These are phyloP conservation scores for Curvularia lunata DNA, from an alignment of 2,329 filamentous ascomycete genomes.

Conservation along the genomic window DNA sequence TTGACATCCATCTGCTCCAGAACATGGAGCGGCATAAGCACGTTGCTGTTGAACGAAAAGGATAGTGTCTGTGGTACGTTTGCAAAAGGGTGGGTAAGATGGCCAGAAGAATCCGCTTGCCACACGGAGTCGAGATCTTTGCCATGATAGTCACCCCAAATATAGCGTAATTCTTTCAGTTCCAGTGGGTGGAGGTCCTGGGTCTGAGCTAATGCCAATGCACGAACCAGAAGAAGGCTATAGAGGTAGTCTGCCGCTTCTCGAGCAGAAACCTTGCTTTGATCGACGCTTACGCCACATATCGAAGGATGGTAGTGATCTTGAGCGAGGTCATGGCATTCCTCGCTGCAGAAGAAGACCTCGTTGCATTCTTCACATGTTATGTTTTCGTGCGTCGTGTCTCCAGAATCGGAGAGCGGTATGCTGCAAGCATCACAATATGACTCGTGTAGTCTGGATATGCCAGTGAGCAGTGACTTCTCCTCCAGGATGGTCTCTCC, in stretches of 20 bases:
- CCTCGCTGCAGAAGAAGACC: slow-evolving; percentile 65
- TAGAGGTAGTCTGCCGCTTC: slow-evolving; percentile 67
- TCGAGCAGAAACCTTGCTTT: slow-evolving; percentile 61
- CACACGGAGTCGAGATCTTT: slow-evolving; percentile 33
- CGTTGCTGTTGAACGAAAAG: slow-evolving; percentile 78
- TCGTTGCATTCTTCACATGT: slow-evolving; percentile 63
- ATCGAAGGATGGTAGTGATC: slow-evolving; percentile 64
- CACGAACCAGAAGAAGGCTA: slow-evolving; percentile 63
- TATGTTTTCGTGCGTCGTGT: slow-evolving; percentile 39
- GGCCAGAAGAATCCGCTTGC: slow-evolving; percentile 22
- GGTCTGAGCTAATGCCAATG: slow-evolving; percentile 66
- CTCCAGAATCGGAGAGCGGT: slow-evolving; percentile 61
- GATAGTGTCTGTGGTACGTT: slow-evolving; percentile 66
- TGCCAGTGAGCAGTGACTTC: slow-evolving; percentile 84
- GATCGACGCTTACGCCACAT: slow-evolving; percentile 62
- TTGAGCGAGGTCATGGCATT: slow-evolving; percentile 63
- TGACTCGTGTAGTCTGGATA: slow-evolving; percentile 83
- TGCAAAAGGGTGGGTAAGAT: slow-evolving; percentile 28
- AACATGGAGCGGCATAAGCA: slow-evolving; percentile 76
- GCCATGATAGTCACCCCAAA: slow-evolving; percentile 67
- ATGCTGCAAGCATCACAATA: slow-evolving; percentile 89
- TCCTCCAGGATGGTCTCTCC: slow-evolving; percentile 81
- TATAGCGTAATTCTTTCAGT: slow-evolving; percentile 66
- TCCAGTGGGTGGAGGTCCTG: slow-evolving; percentile 65
- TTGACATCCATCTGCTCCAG: slow-evolving; percentile 86